These are phyloP conservation scores for Lecanosticta acicola DNA, from an alignment of 2,329 filamentous ascomycete species.

Conservation along the genomic window DNA sequence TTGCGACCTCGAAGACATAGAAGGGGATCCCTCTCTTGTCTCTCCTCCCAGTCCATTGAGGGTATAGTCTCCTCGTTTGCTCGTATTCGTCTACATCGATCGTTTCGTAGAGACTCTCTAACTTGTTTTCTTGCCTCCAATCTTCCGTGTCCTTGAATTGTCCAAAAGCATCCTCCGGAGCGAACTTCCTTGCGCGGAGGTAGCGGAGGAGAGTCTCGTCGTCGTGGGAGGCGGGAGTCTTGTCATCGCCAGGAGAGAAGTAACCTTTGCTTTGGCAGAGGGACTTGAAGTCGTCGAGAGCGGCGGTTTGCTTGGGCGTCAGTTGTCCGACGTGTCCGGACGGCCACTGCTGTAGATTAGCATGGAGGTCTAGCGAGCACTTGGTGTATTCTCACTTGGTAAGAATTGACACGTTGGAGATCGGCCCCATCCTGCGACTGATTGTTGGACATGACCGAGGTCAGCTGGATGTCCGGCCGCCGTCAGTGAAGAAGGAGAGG, in stretches of 20 bases:
- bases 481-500: too few species aligned
- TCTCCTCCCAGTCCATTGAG: conserved; percentile 88
- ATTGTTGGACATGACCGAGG: not conserved
- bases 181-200: conserved; percentile 77
- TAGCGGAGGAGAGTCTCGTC: conserved; percentile 75
- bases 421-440: conserved; percentile 14
- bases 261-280: conserved; percentile 60
- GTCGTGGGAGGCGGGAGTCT: conserved; percentile 56
- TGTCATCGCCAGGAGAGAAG: conserved; percentile 46
- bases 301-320: conserved; percentile 59
- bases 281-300: conserved; percentile 66
- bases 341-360: conserved; percentile 49
- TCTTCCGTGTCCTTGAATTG: conserved; percentile 87
- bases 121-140: conserved; percentile 74
- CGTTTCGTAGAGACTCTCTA: conserved; percentile 74
- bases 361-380: not conserved
- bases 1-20: conserved; percentile 81
- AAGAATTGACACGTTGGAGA: conserved; percentile 28
- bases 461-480: not conserved
- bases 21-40: conserved; percentile 88
- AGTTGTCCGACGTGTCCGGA: conserved; percentile 77
- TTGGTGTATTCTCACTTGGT: conserved; percentile 21
- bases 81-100: conserved; percentile 84
- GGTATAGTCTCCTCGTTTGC: conserved; percentile 72
- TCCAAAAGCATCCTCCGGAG: conserved; percentile 66